phyloP scores from a whole-genome alignment of 108 stramenopile species.

The Asterionellopsis glacialis region DNA sequence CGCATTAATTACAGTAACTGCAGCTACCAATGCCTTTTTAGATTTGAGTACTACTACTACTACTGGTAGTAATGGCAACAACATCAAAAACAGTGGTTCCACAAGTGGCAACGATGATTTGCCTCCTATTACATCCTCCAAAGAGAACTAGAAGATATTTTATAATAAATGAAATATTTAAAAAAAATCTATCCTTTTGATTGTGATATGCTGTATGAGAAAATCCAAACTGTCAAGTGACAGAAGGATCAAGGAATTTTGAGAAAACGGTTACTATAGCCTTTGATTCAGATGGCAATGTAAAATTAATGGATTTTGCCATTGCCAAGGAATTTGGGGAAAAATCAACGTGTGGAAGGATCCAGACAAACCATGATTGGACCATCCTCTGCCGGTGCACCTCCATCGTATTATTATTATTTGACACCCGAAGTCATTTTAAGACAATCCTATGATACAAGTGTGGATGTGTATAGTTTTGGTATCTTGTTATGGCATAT shows the following conservation, averaged over 20 bases:
- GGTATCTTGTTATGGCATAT: conserved; percentile 82
- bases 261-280: conserved; percentile 11
- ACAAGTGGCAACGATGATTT: no score
- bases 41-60: conserved; percentile 63
- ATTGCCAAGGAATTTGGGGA: conserved; percentile 45
- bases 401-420: conserved; percentile 57
- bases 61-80: no score
- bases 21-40: conserved; percentile 67
- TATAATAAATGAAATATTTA: no score
- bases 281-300: conserved; percentile 41
- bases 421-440: conserved; percentile 41
- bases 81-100: no score
- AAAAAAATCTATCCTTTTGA: no score
- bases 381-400: conserved; percentile 69
- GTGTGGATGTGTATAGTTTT: conserved; percentile 80
- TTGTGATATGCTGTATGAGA: no score
- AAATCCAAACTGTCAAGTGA: no score
- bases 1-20: conserved; percentile 65
- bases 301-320: conserved; percentile 58
- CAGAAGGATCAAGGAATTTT: no score
- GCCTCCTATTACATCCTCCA: no score
- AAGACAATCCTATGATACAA: conserved; percentile 61
- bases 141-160: no score
- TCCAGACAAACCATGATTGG: conserved; percentile 53
- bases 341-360: conserved; percentile 24